Base-by-base conservation (phyloP, 1,139 yeast genomes). In the Blastobotrys capitulatus region DNA sequence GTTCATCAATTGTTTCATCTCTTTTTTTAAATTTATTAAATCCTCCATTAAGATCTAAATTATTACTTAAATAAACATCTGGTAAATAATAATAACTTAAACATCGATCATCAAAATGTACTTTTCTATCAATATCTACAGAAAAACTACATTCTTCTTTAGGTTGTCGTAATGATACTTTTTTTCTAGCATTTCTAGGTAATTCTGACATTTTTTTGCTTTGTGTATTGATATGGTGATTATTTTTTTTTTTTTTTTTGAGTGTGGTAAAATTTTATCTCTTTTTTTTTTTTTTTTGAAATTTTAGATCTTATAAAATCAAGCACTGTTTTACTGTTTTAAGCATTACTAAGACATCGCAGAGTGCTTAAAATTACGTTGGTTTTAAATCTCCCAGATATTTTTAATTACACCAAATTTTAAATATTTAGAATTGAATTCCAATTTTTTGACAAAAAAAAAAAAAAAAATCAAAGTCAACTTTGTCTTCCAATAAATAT, bases 71-170 rank as follows among this genome's bases (percentile, higher is more conserved):
- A 15, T 86, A 77, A 6, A 80, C 65, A 60, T 86, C 89, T 4
- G 96, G 94, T 41, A 89, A 73, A 64, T 88, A 92, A 69, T 75
- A 89, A 67, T 87, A 87, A 22, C 76, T 69, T 46, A 86, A 66
- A 9, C 75, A 67, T 0, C 80, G 71, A 45, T 76, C 80, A 54
- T 78, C 82, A 16, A 75, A 66, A 26, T 74, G 76, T 44, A 73
- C 70, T 2, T 80, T 75, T 8, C 80, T 77, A 13, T 73, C 66
- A 3, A 60, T 64, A 55, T 77, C 78, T 44, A 87, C 68, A 6
- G 87, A 78, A 62, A 72, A 87, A 1, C 78, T 65, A 44, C 77
- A 71, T 4, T 87, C 57, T 64, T 88, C 95, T 53, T 80, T 81
- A 7, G 96, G 96, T 64, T 86, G 90, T 73, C 82, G 75, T 35